phyloP scores from a whole-genome alignment of 2,329 filamentous ascomycete genomes.

The Talaromyces atroroseus region DNA sequence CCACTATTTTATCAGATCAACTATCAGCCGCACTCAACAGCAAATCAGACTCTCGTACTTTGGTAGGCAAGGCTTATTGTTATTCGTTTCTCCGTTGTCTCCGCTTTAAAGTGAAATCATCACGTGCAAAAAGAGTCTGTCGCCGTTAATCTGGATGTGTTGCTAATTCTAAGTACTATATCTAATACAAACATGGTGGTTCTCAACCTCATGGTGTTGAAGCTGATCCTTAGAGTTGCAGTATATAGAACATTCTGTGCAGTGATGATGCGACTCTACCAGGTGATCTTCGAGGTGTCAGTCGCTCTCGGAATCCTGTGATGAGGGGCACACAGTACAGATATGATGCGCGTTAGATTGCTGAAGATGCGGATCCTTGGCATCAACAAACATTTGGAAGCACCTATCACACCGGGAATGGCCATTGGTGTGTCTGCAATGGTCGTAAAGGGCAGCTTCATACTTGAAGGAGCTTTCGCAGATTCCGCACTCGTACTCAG shows the following conservation, averaged over 20 bases:
- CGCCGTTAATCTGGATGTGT: no score
- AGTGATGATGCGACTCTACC: constrained; percentile 13
- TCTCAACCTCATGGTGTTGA: constrained; percentile 12
- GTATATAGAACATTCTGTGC: constrained; percentile 9
- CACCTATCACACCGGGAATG: constrained; percentile 16
- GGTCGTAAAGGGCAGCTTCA: constrained; percentile 8
- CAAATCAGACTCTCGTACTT: not conserved
- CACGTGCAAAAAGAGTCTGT: no score
- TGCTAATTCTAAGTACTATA: not conserved
- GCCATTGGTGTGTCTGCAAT: constrained; percentile 11
- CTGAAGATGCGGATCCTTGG: constrained; percentile 13
- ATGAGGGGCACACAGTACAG: constrained; percentile 11
- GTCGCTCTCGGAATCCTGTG: constrained; percentile 13
- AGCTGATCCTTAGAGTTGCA: constrained; percentile 10
- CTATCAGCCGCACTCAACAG: not conserved
- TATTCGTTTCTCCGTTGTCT: no score
- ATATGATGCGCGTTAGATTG: constrained; percentile 15
- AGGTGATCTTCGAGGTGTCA: constrained; percentile 15
- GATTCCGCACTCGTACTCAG: not conserved
- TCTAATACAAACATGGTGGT: constrained; percentile 13
- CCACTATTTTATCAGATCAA: not conserved
- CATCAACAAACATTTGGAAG: constrained; percentile 13
- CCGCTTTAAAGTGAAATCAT: no score
- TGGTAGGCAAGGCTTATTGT: no score
- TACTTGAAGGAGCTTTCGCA: not conserved